phyloP scores from a whole-genome alignment of 179 eudicot species.

The Actinidia polygama region DNA sequence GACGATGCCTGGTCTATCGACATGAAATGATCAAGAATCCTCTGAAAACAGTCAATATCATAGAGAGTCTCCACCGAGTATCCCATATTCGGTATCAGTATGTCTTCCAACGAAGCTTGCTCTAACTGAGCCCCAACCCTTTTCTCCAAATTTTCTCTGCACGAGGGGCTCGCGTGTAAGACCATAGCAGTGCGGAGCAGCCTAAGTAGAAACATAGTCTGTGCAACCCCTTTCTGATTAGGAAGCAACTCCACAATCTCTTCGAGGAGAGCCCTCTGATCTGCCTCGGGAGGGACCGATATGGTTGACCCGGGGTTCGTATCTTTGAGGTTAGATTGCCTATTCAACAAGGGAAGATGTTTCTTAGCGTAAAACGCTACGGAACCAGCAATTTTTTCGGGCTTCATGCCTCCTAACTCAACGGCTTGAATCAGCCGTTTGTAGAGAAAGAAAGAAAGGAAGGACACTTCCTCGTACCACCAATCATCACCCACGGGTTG shows the following conservation, averaged over 20 bases:
- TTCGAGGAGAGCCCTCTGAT: slow-evolving; percentile 57
- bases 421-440: slow-evolving; percentile 45
- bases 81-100: slow-evolving; percentile 72
- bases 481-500: slow-evolving; percentile 41
- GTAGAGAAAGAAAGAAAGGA: slow-evolving; percentile 44
- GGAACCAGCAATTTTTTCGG: slow-evolving; percentile 47
- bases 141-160: slow-evolving; percentile 65
- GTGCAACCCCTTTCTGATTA: slow-evolving; percentile 50
- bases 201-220: slow-evolving; percentile 54
- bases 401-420: slow-evolving; percentile 44
- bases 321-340: slow-evolving; percentile 31
- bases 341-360: slow-evolving; percentile 41
- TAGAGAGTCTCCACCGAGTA: slow-evolving; percentile 63
- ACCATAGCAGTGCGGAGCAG: slow-evolving; percentile 63
- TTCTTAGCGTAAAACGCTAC: slow-evolving; percentile 47
- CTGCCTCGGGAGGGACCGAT: slow-evolving; percentile 40
- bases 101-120: slow-evolving; percentile 64
- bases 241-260: slow-evolving; percentile 58
- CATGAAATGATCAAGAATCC: slow-evolving; percentile 76
- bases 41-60: slow-evolving; percentile 81
- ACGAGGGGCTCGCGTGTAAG: slow-evolving; percentile 53
- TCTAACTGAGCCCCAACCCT: slow-evolving; percentile 70
- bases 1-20: slow-evolving; percentile 48
- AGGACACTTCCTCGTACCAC: slow-evolving; percentile 65
- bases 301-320: slow-evolving; percentile 20